Evolutionary conservation across 2,329 filamentous ascomycete species (phyloP), one percentile per base, ranked within the genome.

Genomic region (Hirsutella rhossiliensis): DNA sequence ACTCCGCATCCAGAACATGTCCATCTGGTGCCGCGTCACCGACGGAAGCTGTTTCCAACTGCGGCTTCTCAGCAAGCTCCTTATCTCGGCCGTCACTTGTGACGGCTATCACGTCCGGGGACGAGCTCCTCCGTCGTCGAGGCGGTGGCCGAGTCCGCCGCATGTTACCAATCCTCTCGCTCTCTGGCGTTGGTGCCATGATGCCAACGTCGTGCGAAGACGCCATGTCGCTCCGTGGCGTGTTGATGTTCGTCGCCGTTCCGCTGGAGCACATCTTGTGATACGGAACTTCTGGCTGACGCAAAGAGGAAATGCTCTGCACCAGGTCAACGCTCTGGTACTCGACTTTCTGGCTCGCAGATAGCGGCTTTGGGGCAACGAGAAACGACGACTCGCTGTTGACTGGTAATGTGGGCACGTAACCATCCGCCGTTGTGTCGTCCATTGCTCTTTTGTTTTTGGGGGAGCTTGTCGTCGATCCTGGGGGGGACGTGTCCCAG

Each of bases 291-390:
- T 27, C 34, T 44, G 7, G 28, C 27, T 45, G 27, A 29, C 43
- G 45, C 32, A 17, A 34, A 5, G 47, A 47, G 12, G 46, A 44
- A 40, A 47, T 48, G 18, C 49, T 53, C 5, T 51, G 52, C 13
- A 49, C 40, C 3, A 50, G 17, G 1, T 53, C 43, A 13, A 60
- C 43, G 23, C 51, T 53, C 39, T 58, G 49, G 41, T 68, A 68
- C 38, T 66, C 53, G 44, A 56, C 47, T 50, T 59, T 63, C 45
- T 68, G 63, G 39, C 63, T 62, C 3, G 61, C 54, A 2, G 62
- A 63, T 38, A 67, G 48, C 2, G 54, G 52, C 6, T 56, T 60
- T 1, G 62, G 51, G 23, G 56, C 53, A 31, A 69, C 54, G 43
- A 60, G 56, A 44, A 65, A 56, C 6, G 60, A 57, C 13, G 47